phyloP scores from a whole-genome alignment of 345 rosid species.

The Combretum micranthum region DNA sequence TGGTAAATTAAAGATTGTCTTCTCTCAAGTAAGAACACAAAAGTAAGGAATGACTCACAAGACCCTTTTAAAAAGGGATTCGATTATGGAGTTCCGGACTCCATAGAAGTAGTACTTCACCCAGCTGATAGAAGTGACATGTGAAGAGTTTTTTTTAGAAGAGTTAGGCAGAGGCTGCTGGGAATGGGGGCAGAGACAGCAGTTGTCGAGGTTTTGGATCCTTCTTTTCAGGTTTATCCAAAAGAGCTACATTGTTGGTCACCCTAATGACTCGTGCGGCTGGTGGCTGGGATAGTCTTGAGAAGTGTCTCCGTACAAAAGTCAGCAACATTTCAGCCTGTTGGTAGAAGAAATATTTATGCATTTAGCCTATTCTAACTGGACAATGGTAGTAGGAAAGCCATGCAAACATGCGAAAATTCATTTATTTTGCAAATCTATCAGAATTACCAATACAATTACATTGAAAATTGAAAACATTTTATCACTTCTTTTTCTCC shows the following conservation, averaged over 20 bases:
- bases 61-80: conserved; percentile 83
- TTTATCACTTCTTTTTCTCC: too few species aligned
- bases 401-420: too few species aligned
- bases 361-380: too few species aligned
- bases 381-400: too few species aligned
- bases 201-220: conserved; percentile 83
- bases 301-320: conserved; percentile 4
- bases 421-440: too few species aligned
- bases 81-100: conserved; percentile 43
- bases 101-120: conserved; percentile 73
- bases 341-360: too few species aligned
- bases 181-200: conserved; percentile 77
- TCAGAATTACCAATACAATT: too few species aligned
- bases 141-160: conserved; percentile 15
- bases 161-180: conserved; percentile 45
- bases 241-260: conserved; percentile 44
- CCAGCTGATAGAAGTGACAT: conserved; percentile 79
- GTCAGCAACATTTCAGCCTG: too few species aligned
- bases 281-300: conserved; percentile 11
- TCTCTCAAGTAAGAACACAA: not conserved
- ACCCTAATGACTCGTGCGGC: conserved; percentile 50
- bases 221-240: conserved; percentile 45
- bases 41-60: conserved; percentile 35
- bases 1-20: too few species aligned
- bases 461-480: too few species aligned